Evolutionary conservation across 2,329 filamentous ascomycete species (phyloP).

Genomic region (Pseudopithomyces chartarum): DNA sequence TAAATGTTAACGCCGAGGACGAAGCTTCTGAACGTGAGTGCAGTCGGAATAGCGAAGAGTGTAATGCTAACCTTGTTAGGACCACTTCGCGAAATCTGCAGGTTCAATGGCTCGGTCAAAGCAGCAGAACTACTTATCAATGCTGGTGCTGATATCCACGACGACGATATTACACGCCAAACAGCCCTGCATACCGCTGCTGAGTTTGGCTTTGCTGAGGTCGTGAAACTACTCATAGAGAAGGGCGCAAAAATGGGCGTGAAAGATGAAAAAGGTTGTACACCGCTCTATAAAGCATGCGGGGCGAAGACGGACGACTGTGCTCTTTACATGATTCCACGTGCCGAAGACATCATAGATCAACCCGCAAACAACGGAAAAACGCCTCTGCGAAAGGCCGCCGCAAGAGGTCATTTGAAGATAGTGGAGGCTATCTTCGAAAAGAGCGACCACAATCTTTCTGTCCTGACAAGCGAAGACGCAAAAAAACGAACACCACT

Average conservation of each 20-base stretch:
- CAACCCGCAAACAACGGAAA: background rate
- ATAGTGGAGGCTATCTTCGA: constrained; percentile 2
- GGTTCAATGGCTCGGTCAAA: background rate
- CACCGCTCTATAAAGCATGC: background rate
- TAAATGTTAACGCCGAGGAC: background rate
- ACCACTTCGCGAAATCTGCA: background rate
- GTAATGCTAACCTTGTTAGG: background rate
- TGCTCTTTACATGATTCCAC: background rate
- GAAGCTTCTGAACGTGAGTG: background rate
- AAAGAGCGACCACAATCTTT: background rate
- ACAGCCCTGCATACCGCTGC: background rate
- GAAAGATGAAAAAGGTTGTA: background rate
- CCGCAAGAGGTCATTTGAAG: background rate
- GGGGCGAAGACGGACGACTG: background rate
- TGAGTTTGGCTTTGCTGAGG: background rate
- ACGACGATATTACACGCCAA: background rate
- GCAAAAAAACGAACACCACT: background rate
- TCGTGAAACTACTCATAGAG: background rate
- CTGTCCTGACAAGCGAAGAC: background rate
- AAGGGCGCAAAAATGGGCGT: background rate
- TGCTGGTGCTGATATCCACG: background rate
- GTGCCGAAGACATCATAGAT: background rate
- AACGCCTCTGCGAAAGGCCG: constrained; percentile 1
- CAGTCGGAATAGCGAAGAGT: no score
- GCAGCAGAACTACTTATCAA: background rate